Evolutionary conservation across 257 asterid species (phyloP), one percentile per base, ranked within the genome.

Genomic region (Echium plantagineum): DNA sequence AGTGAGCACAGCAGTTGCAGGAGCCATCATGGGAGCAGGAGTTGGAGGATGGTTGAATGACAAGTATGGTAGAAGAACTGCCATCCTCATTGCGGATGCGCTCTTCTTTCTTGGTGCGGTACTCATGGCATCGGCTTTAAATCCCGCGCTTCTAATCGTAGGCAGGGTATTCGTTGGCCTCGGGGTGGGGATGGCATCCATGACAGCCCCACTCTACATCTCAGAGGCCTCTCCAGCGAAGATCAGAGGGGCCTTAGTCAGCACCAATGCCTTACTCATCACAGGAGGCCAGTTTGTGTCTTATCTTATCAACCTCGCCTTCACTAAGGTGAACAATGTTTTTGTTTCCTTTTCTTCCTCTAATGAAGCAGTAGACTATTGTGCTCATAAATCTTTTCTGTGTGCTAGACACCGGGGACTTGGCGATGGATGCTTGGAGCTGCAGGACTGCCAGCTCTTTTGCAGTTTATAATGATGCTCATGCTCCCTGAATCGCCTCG

Each of bases 381-480:
- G 15, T 53, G 12, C 24, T 18, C 38, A 21, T 12, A 6, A 5
- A 63, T 31, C 30, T 59, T 24, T 42, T 42, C 10, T 4, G 26
- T 21, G 4, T 52, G 57, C 58, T 55, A 81, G 81, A 80, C 58
- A n/a, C 80, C 79, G 1, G 80, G 78, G 30, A 77, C 83, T 24
- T 72, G 86, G 86, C 71, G 81, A n/a, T 80, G 83, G 81, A 80
- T 80, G 81, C 76, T 80, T 47, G 83, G 86, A 55, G 78, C 75
- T 3, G 81, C 81, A 0, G 79, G 78, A 57, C 18, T 75, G 52
- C 86, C 76, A 2, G 81, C 86, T 15, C 42, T 77, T 1, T 49
- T 77, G 3, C 81, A 75, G 63, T 72, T 77, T 65, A 59, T 75
- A 46, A 68, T 77, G 4, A 75, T 75, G 75, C 55, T 76, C 31